Evolutionary conservation across 2,329 filamentous ascomycete species (phyloP).

Genomic region (Grosmannia huntii): DNA sequence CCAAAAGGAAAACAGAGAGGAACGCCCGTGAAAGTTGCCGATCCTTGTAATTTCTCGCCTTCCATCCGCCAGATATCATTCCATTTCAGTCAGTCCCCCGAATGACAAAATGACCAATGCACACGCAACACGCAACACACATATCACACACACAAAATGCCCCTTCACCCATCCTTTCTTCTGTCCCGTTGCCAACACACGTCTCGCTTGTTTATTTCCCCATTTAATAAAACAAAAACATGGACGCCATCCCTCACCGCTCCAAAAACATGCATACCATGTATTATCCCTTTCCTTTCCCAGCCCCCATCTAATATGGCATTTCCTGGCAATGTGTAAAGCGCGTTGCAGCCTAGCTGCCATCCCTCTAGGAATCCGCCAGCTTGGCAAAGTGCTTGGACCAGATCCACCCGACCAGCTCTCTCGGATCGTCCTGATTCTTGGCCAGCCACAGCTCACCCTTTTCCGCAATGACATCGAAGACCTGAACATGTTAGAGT

Average conservation of each 20-base stretch:
- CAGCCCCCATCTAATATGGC: background rate
- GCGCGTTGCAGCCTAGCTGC: background rate
- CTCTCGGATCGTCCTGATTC: slow-evolving; percentile 79
- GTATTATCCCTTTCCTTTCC: background rate
- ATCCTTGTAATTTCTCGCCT: background rate
- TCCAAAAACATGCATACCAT: background rate
- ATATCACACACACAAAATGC: background rate
- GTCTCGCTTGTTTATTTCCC: background rate
- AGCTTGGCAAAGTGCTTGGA: slow-evolving; percentile 85
- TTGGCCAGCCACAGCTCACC: slow-evolving; percentile 95
- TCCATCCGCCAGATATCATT: background rate
- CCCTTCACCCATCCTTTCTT: no score
- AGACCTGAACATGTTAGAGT: slow-evolving; percentile 39
- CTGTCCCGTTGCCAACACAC: background rate
- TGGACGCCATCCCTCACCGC: background rate
- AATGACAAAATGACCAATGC: background rate
- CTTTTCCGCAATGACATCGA: slow-evolving; percentile 89
- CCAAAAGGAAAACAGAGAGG: background rate
- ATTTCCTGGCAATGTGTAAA: background rate
- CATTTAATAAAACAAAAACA: background rate
- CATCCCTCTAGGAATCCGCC: slow-evolving; percentile 29
- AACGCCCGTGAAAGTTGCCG: background rate
- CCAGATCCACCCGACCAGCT: slow-evolving; percentile 94
- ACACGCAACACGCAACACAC: background rate
- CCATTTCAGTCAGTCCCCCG: background rate